Base-by-base conservation (phyloP, 192 early-diverging fungal species). In the Mortierella alpina region DNA sequence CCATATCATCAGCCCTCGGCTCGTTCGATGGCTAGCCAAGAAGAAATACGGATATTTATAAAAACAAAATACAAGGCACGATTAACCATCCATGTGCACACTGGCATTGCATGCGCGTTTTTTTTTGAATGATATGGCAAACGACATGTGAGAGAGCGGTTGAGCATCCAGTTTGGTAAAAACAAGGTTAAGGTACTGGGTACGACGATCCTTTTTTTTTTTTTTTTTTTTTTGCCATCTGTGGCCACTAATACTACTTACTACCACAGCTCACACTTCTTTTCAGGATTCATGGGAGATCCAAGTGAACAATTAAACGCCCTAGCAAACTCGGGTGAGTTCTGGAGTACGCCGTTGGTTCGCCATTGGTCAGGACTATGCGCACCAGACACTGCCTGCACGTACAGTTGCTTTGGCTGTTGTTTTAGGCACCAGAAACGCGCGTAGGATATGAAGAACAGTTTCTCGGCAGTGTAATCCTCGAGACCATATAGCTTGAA, bases 1-100 rank as follows among this genome's bases (percentile, higher is more conserved):
- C 10, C 79, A 91, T 20, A 47, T 84, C 6, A 49, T 94, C 52
- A 84, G 88, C 13, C 93, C 92, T 0, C 63, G 59, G 13, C 59
- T 90, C n/a, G 86, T 95, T 2, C 90, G 93, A 68, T 78, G 81
- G 56, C 59, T 92, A 46, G 94, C 94, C 40, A 84, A 87, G 65
- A 88, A 86, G 69, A 95, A 95, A 71, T 95, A 95, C 72, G 87
- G 90, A 1, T 86, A 82, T 18, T 50, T 82, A 31, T 75, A 71
- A 51, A n/a, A 51, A 51, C 11, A 51, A 1, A 51, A 51, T 15
- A 51, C 11, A 51, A 51, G 17, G 17, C 2, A 4, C 1, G 50
- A 12, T 15, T n/a, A n/a, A 51, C 17, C 50, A 51, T 51, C 17
- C 17, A 15, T 51, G 50, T 51, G 17, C 50, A 51, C 31, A 31